Conservation (phyloP, 148 eudicot species). For the Arbutus unedo region DNA sequence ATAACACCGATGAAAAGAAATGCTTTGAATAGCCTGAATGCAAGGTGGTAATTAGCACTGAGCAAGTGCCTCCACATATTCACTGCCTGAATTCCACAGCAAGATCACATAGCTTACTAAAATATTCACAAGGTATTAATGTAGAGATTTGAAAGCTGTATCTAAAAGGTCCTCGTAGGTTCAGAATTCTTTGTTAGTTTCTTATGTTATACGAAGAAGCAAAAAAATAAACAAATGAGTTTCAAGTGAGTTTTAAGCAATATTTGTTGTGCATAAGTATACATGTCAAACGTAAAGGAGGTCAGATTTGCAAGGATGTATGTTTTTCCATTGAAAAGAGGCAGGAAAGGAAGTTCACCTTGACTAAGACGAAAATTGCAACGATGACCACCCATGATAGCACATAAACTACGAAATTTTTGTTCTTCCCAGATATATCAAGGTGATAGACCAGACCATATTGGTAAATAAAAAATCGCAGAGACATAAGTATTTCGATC, state of each 20-base stretch:
- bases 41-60: slow-evolving; percentile 70
- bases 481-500: slow-evolving; percentile 62
- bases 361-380: slow-evolving; percentile 66
- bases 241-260: slow-evolving; percentile 1
- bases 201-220: neutral
- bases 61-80: slow-evolving; percentile 58
- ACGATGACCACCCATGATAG: slow-evolving; percentile 88
- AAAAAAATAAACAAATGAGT: neutral
- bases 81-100: slow-evolving; percentile 45
- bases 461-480: slow-evolving; percentile 86
- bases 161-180: neutral
- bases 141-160: neutral
- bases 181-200: neutral
- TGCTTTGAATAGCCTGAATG: slow-evolving; percentile 80
- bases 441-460: slow-evolving; percentile 97
- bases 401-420: slow-evolving; percentile 70
- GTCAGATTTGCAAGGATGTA: neutral
- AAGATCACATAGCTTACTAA: slow-evolving; percentile 8
- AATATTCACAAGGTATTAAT: neutral
- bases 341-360: slow-evolving; percentile 46
- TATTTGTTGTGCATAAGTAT: neutral
- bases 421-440: slow-evolving; percentile 68
- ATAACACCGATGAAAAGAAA: slow-evolving; percentile 65
- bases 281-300: neutral
- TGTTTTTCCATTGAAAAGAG: neutral